Conservation (phyloP, 257 asterid genomes). For the Buddleja alternifolia region DNA sequence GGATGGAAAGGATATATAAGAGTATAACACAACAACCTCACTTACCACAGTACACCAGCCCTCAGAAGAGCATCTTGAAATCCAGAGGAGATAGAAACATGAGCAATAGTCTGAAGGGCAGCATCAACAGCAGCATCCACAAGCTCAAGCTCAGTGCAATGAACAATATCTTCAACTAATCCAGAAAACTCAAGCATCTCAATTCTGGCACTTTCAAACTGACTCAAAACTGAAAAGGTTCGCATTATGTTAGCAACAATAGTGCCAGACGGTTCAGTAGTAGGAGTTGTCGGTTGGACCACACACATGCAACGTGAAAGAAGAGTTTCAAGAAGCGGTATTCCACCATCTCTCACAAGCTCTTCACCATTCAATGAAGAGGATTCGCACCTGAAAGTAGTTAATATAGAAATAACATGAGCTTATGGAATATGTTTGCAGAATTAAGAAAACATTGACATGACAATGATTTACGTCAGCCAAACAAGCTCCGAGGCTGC, state of each 20-base stretch:
- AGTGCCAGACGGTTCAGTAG: constrained; percentile 76
- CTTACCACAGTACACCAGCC: constrained; percentile 95
- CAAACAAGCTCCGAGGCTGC: constrained; percentile 98
- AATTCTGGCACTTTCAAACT: constrained; percentile 85
- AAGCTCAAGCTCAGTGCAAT: constrained; percentile 92
- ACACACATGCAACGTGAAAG: constrained; percentile 96
- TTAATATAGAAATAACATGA: constrained; percentile 15
- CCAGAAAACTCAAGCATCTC: constrained; percentile 85
- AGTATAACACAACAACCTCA: constrained; percentile 21
- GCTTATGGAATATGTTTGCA: constrained; percentile 2
- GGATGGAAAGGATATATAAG: constrained; percentile 11
- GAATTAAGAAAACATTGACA: constrained; percentile 13
- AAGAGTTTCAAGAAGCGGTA: constrained; percentile 87
- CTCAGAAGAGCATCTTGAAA: constrained; percentile 81
- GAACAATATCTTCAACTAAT: constrained; percentile 87
- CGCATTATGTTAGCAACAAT: constrained; percentile 86
- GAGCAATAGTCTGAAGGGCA: constrained; percentile 87
- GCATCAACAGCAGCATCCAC: constrained; percentile 84
- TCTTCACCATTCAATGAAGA: constrained; percentile 97
- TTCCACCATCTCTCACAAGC: constrained; percentile 96
- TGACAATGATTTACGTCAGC: constrained; percentile 70
- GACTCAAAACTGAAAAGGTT: constrained; percentile 87
- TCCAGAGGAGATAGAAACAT: constrained; percentile 74
- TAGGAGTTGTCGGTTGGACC: constrained; percentile 88
- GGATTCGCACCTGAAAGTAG: constrained; percentile 73